Base-by-base conservation (phyloP, 2,329 filamentous ascomycete genomes). In the Cercospora sp. region DNA sequence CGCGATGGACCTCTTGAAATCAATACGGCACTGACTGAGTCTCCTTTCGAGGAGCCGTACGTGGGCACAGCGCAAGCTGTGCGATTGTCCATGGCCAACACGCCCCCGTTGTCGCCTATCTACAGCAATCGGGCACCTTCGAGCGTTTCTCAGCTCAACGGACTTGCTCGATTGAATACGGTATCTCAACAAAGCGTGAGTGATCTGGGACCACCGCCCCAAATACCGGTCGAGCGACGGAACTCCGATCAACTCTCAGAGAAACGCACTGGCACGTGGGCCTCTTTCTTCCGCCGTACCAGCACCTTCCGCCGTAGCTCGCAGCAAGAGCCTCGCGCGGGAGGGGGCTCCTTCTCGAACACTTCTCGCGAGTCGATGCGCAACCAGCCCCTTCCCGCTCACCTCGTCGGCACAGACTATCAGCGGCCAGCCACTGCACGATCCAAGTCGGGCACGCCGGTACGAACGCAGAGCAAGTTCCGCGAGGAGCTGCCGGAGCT, bases 401-500 rank as follows among this genome's bases (percentile, higher is more conserved):
- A 86, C 65, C 78, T 84, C 26, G 73, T 83, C 18, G 79, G 77
- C 63, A 75, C 67, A 10, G 65, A 72, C 23, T 80, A 77, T 67
- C 78, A 76, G 20, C 65, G 71, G 42, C 72, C 75, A 48, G 76
- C 72, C 63, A 78, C 75, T 60, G 79, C 82, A 36, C 82, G 84
- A 66, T 79, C 83, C 65, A 81, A 82, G 57, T 84, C 85, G 20
- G 84, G 83, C 45, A 83, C 89, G 5, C 90, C 93, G 5, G 90
- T 91, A 75, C 88, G 94, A 65, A 95, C 93, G 3, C 90, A 92
- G 79, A 97, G 94, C 42, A 94, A 92, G 65, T 98, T 98, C 81
- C 87, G 91, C 60, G 94, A 98, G 81, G 93, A 97, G 75, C 85
- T 97, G 12, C 94, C 93, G 3, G 94, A 97, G 76, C 86, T 93